Conservation (phyloP, 345 rosid genomes). For the Pugionium dolabratum region DNA sequence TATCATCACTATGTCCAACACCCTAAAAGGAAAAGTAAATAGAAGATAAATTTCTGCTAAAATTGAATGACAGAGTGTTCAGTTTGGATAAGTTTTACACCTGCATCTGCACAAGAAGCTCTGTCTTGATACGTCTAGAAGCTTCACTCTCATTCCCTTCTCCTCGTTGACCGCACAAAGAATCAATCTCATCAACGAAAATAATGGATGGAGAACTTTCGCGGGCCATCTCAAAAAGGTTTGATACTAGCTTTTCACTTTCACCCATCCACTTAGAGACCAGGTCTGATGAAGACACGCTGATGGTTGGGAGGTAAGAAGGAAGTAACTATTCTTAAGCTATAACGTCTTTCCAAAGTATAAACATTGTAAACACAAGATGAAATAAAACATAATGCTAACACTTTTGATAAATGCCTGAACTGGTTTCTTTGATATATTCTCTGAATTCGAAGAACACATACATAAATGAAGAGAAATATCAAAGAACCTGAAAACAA, state of each 20-base stretch:
- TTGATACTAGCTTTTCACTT: slow-evolving; percentile 92
- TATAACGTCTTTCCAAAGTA: slow-evolving; percentile 30
- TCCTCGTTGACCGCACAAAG: slow-evolving; percentile 89
- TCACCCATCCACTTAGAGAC: slow-evolving; percentile 99
- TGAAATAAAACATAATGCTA: neutral
- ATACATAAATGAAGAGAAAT: slow-evolving; percentile 1
- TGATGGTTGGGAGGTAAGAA: slow-evolving; percentile 39
- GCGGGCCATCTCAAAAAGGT: slow-evolving; percentile 92
- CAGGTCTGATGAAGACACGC: slow-evolving; percentile 92
- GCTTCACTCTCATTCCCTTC: slow-evolving; percentile 98
- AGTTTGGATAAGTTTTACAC: slow-evolving; percentile 40
- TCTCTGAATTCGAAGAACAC: neutral
- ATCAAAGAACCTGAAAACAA: neutral
- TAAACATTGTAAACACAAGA: slow-evolving; percentile 26
- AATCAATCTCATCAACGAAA: slow-evolving; percentile 92
- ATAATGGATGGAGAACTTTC: slow-evolving; percentile 95
- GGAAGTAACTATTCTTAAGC: slow-evolving; percentile 28
- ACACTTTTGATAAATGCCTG: too few relatives aligned
- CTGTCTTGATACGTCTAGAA: slow-evolving; percentile 92
- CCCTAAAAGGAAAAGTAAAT: slow-evolving; percentile 50
- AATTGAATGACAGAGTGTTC: slow-evolving; percentile 8
- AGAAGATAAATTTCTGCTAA: slow-evolving; percentile 5
- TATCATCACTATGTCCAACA: slow-evolving; percentile 83
- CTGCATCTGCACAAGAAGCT: slow-evolving; percentile 99
- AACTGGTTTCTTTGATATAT: too few relatives aligned